Percentiles rank a stretch among this genome's conserved stretches.
These are phyloP conservation scores for Vanderwaltozyma verrucispora DNA, from an alignment of 805 yeast species.

Conservation along the genomic window DNA sequence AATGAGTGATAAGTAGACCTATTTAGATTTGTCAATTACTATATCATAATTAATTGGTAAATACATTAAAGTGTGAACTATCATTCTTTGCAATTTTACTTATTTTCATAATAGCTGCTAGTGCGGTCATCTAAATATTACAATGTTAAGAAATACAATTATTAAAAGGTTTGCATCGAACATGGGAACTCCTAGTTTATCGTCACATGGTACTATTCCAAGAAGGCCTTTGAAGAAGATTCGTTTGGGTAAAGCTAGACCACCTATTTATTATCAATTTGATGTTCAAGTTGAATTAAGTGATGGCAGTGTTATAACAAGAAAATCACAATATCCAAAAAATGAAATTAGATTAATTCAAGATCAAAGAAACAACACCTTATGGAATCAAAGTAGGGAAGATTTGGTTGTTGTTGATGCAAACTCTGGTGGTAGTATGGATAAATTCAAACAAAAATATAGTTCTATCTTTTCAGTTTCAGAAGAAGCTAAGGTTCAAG, in stretches of 20 bases:
- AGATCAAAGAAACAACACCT: constrained; percentile 77
- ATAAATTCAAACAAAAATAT: constrained; percentile 61
- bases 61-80: no score
- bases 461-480: constrained; percentile 37
- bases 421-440: constrained; percentile 75
- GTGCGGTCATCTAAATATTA: no score
- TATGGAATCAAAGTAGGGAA: constrained; percentile 84
- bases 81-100: no score
- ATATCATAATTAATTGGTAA: no score
- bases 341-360: constrained; percentile 74
- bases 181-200: constrained; percentile 12
- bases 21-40: no score
- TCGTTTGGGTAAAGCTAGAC: constrained; percentile 76
- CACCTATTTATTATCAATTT: constrained; percentile 86
- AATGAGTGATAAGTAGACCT: no score
- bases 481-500: constrained; percentile 9
- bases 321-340: constrained; percentile 84
- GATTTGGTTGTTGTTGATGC: constrained; percentile 67
- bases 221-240: constrained; percentile 60
- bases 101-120: no score
- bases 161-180: constrained; percentile 2
- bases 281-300: constrained; percentile 82
- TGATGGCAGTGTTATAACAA: constrained; percentile 81
- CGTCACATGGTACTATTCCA: constrained; percentile 22
- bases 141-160: constrained; percentile 2